phyloP scores from a whole-genome alignment of 108 stramenopile genomes.

The Conticribra weissflogii region DNA sequence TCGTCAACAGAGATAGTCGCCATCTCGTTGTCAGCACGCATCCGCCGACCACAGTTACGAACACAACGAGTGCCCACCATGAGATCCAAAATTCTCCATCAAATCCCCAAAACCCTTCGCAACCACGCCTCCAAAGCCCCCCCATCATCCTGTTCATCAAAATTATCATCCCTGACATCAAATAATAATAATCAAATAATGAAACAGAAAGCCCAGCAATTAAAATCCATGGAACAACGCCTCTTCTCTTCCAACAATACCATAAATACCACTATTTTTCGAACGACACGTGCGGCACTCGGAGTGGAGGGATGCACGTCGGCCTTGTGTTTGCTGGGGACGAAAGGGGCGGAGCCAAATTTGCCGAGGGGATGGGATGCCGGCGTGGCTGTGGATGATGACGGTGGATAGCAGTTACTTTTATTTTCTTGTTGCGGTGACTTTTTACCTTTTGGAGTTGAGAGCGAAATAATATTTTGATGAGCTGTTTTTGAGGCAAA shows the following conservation, averaged over 20 bases:
- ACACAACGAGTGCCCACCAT: no score
- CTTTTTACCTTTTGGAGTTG: no score
- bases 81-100: not conserved
- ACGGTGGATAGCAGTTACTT: conserved; percentile 14
- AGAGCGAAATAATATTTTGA: no score
- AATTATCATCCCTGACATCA: no score
- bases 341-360: conserved; percentile 8
- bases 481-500: no score
- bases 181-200: no score
- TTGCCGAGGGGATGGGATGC: conserved; percentile 25
- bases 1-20: no score
- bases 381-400: conserved; percentile 15
- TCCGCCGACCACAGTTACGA: no score
- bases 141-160: not conserved
- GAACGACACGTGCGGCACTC: conserved; percentile 10
- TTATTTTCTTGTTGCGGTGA: not conserved
- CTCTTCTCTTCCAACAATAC: not conserved
- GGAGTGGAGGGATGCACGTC: conserved; percentile 7
- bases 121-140: not conserved
- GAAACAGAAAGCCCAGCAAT: not conserved
- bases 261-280: not conserved
- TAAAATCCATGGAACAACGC: not conserved
- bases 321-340: not conserved
- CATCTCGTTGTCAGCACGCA: no score
- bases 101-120: not conserved